Evolutionary conservation across 2,329 filamentous ascomycete species (phyloP), one percentile per base, ranked within the genome.

Genomic region (Hypoxylon sp.): DNA sequence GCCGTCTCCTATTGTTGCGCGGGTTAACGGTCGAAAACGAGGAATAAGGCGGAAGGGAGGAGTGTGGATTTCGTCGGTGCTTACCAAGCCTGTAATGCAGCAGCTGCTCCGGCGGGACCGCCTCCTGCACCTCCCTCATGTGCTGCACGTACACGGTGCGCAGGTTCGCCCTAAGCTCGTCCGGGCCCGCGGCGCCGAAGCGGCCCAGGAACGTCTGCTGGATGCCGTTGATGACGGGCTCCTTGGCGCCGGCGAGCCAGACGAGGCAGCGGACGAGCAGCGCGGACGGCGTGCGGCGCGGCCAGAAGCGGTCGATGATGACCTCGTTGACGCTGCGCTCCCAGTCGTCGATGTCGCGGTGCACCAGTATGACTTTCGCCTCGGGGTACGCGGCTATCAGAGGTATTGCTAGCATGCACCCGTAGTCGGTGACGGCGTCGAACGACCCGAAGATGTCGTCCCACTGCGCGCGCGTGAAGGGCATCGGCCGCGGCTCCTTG

Each of bases 291-390:
- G 28, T 48, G 6, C 47, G n/a, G 28, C 47, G 47, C n/a, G 47
- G 47, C 47, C 47, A 50, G 28, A 34, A 50, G 3, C 28, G 26
- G 28, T 50, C 26, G 48, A 51, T 51, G 30, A 51, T 37, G 48
- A 39, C 48, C 20, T 51, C 30, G 48, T 32, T 39, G 17, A 51
- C 19, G 28, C 47, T 50, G 26, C 28, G 47, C 47, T 50, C 47
- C 46, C 57, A 55, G 1, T 37, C 17, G 19, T 65, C 65, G 50
- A 62, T 44, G 41, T 65, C 52, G 34, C 68, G 54, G 46, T 68
- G 54, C 5, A 67, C 59, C 2, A 70, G 15, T 17, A 70, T 59
- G 4, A 70, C 64, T 11, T 62, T 61, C 37, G 68, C 68, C 4
- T 62, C 63, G 4, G 68, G 65, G 32, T 68, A 70, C 4, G 56